These are phyloP conservation scores for Backusella luteola DNA, from an alignment of 192 early-diverging fungal species.

Conservation along the genomic window DNA sequence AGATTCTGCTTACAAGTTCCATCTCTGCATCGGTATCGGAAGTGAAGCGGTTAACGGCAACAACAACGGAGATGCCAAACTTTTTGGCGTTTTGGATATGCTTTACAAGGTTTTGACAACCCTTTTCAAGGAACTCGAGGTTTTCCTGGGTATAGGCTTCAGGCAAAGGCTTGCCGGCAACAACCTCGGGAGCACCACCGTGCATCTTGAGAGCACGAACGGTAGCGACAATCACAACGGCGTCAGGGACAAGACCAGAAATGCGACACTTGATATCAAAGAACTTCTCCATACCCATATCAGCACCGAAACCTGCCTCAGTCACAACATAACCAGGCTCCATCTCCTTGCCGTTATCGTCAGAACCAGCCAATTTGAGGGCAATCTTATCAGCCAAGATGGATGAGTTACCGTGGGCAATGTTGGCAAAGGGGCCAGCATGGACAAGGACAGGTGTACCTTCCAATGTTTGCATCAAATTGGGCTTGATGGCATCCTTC, in stretches of 20 bases:
- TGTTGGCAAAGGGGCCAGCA: conserved; percentile 99
- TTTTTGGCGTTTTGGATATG: conserved; percentile 91
- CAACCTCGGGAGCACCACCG: conserved; percentile 91
- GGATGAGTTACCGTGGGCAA: conserved; percentile 97
- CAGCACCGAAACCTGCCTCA: conserved; percentile 99
- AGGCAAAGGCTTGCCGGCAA: conserved; percentile 86
- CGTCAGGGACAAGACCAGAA: conserved; percentile 83
- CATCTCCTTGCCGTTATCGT: conserved; percentile 47
- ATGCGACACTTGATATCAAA: conserved; percentile 98
- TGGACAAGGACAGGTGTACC: conserved; percentile 98
- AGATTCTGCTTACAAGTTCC: conserved; percentile 67
- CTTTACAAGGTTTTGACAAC: conserved; percentile 83
- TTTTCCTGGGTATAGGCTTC: conserved; percentile 90
- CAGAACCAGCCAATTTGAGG: conserved; percentile 85
- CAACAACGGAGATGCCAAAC: conserved; percentile 42
- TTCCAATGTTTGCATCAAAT: conserved; percentile 99
- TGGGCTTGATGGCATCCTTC: conserved; percentile 99
- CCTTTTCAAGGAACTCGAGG: conserved; percentile 78
- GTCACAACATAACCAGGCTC: conserved; percentile 90
- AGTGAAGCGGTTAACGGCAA: conserved; percentile 17
- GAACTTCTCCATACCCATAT: conserved; percentile 99
- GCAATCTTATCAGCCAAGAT: conserved; percentile 96
- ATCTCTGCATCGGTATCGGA: conserved; percentile 85
- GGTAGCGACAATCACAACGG: conserved; percentile 93
- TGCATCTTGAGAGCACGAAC: conserved; percentile 97